Evolutionary conservation across 805 yeast genomes (phyloP).

Genomic region (Sugiyamaella valdiviana): DNA sequence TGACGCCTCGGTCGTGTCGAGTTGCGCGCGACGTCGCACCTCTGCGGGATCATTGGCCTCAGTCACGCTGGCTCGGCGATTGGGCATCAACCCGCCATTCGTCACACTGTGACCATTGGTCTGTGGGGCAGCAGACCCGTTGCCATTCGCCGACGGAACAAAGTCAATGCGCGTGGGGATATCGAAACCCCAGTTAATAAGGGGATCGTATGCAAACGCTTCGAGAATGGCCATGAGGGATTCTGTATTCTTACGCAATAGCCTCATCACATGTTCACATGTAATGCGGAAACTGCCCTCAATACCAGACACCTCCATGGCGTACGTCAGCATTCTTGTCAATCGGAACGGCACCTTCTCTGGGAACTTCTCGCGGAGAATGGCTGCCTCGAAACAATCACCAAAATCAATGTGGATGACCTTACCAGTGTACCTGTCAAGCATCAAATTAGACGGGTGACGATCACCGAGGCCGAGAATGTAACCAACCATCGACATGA

Average conservation of each 20-base stretch:
- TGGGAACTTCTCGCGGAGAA: constrained; percentile 91
- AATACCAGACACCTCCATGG: constrained; percentile 98
- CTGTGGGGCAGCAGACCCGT: not conserved
- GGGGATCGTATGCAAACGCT: constrained; percentile 97
- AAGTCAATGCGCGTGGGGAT: constrained; percentile 51
- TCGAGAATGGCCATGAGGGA: constrained; percentile 96
- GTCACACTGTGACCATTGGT: constrained; percentile 1
- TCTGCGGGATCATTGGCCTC: constrained; percentile 62
- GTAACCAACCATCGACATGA: constrained; percentile 98
- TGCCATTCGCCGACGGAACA: not conserved
- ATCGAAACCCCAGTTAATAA: constrained; percentile 98
- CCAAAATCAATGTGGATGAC: constrained; percentile 98
- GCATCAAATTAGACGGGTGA: constrained; percentile 95
- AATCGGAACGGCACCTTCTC: constrained; percentile 96
- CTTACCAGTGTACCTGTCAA: constrained; percentile 89
- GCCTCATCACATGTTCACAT: constrained; percentile 95
- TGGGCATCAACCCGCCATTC: constrained; percentile 4
- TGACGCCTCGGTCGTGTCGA: constrained; percentile 70
- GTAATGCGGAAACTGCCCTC: constrained; percentile 97
- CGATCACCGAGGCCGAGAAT: constrained; percentile 95
- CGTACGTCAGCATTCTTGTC: constrained; percentile 94
- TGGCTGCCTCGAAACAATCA: constrained; percentile 98
- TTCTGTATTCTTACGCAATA: constrained; percentile 87
- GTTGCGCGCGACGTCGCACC: constrained; percentile 61
- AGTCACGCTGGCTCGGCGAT: constrained; percentile 27